Percentiles rank a stretch among this genome's conserved stretches.
Conservation (phyloP, 306 rosid genomes). For the Pyrus communis region DNA sequence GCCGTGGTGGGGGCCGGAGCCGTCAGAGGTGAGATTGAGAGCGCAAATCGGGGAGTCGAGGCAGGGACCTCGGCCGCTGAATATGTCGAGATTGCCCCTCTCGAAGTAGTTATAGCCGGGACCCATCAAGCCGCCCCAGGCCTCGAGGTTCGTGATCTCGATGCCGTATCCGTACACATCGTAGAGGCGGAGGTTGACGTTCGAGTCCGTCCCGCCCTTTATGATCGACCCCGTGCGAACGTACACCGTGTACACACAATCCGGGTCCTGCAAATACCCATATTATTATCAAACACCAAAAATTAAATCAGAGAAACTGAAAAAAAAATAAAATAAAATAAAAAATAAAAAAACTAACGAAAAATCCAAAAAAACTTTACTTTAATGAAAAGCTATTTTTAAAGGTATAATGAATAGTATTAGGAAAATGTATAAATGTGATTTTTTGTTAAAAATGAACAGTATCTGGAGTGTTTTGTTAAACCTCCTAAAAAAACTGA, state of each 20-base stretch:
- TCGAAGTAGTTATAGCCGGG: slow-evolving; percentile 58
- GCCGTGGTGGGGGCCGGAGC: slow-evolving; percentile 64
- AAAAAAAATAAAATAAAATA: too few relatives aligned
- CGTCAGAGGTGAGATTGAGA: slow-evolving; percentile 73
- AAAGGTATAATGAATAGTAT: too few relatives aligned
- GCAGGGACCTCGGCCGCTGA: slow-evolving; percentile 72
- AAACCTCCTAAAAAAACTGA: too few relatives aligned
- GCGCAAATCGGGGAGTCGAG: slow-evolving; percentile 54
- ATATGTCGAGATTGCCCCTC: slow-evolving; percentile 84
- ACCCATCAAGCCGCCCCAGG: slow-evolving; percentile 87
- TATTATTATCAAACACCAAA: background rate
- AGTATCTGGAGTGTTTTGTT: too few relatives aligned
- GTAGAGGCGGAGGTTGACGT: slow-evolving; percentile 39
- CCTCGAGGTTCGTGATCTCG: slow-evolving; percentile 35
- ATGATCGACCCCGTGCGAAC: slow-evolving; percentile 56
- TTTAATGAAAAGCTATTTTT: too few relatives aligned
- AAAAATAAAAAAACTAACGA: too few relatives aligned
- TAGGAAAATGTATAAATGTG: too few relatives aligned
- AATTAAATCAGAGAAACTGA: background rate
- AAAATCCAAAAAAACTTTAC: too few relatives aligned
- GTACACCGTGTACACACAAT: slow-evolving; percentile 64
- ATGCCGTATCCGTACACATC: slow-evolving; percentile 44
- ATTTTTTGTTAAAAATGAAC: too few relatives aligned
- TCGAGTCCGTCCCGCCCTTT: slow-evolving; percentile 81
- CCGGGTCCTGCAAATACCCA: slow-evolving; percentile 44